Evolutionary conservation across 495 filamentous ascomycete species (phyloP), one percentile per base, ranked within the genome.

Genomic region (Aspergillus olivimuriae): DNA sequence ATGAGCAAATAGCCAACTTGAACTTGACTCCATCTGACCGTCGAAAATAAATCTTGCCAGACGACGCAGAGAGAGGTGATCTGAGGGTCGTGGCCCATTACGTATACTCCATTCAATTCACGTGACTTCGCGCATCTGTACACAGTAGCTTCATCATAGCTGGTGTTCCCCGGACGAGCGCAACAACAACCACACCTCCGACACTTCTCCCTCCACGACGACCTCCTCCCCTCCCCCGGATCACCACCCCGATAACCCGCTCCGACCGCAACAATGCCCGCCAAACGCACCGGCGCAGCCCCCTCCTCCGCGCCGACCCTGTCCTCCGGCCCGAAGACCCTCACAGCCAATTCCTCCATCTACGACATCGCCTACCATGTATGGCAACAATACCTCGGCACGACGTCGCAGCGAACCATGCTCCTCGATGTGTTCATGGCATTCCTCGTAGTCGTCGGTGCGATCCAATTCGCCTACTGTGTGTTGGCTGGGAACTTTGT

Each of bases 401-500:
- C 73, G 38, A 97, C 92, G 19, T 82, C 91, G 45, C 88, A 94
- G 75, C 82, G 91, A 26, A 89, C 86, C 34, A 89, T 94, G 74
- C 79, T 99, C 47, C 71, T 97, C 22, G 92, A 99, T 66, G 78
- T 74, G 14, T 99, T 97, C 66, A 83, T 97, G 84, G 83, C 61
- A 2, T 99, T 96, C 58, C 66, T 99, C 48, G 83, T 90, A 16
- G 76, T 84, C 4, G 84, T 90, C 7, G 92, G 89, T 33, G 87
- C 74, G 10, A 60, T 97, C 59, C 92, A 99, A 65, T 97, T 99
- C 63, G 69, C 83, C 36, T 99, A 99, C 60, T 96, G 90, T 60
- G 74, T 95, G 30, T 54, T 97, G 53, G 89, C 80, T 26, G 92
- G 92, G 47, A 97, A 97, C 63, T 98, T 92, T 58, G 92, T 98